Base-by-base conservation (phyloP, 2,329 filamentous ascomycete genomes). In the Diplodia sapinea region DNA sequence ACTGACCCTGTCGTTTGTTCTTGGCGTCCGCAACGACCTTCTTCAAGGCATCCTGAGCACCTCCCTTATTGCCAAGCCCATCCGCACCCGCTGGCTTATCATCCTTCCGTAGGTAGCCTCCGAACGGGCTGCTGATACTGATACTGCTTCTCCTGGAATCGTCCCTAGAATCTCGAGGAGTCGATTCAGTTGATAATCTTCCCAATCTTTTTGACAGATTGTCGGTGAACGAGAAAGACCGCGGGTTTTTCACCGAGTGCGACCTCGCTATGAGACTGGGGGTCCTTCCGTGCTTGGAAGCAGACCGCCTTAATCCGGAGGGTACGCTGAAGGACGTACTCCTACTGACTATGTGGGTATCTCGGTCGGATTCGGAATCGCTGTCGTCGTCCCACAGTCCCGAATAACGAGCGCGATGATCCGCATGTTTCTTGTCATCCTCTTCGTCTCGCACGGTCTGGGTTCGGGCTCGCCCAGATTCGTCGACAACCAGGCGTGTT, bases 401-500 rank as follows among this genome's bases (percentile, higher is more conserved):
- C 26, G 82, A 82, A 69, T 83, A 83, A 59, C 80, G 79, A 4
- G 40, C 71, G 5, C 71, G 70, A 6, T 69, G 31, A 9, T 79
- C 76, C 20, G 73, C 72, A 13, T 76, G 74, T 9, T 75, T 75
- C 20, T 75, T 74, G 3, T 76, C 77, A 1, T 77, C 78, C 6
- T 78, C 75, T 1, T 78, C 75, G 1, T 72, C 72, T 56, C 76
- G 71, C 33, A 77, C 73, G n/a, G 81, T 82, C 70, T 83, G 80
- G 6, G 82, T 82, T 12, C 82, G 76, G 50, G 82, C 82, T 52
- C 78, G 76, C 15, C 82, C 82, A 62, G 75, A 80, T 69, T 83
- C 81, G 70, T 84, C 82, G 43, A 84, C 78, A 47, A 84, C 75
- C 23, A 84, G 78, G 8, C 81, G 80, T 56, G 80, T 80, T 61